Base-by-base conservation (phyloP, 2,329 filamentous ascomycete species). In the Lizonia empirigonia region DNA sequence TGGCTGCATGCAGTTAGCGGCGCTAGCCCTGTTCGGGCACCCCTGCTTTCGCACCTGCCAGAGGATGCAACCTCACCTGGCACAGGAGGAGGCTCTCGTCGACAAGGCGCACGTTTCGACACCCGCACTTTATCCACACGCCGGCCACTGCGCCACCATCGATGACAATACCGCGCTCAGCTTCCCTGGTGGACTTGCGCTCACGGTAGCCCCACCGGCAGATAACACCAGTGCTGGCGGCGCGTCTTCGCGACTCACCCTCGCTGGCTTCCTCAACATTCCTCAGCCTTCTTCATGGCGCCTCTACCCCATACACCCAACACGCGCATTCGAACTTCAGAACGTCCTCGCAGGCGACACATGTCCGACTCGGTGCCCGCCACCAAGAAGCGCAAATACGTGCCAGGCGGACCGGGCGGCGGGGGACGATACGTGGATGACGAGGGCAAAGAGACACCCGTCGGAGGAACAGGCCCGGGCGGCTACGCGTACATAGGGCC, bases 401-500 rank as follows among this genome's bases (percentile, higher is more conserved):
- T 95, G 38, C 90, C 93, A 26, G 91, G 91, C 38, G 91, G 91
- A 3, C 88, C 90, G 50, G 91, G 90, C 30, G 91, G 91, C 36
- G 91, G 91, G 50, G 91, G 91, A 16, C 81, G 91, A 68, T 96
- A 91, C 72, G 79, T 94, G 27, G 90, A 95, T 62, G 81, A 87
- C 48, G 84, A 90, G 26, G 82, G 83, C 42, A 77, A 81, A 53
- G 84, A 88, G 57, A 82, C 81, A 33, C 81, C 81, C 33, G 79
- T 81, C 65, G 73, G 77, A 65, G 75, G 77, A 64, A 77, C 77
- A 69, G 71, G 76, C 63, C 69, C 76, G 39, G 77, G 74, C 64
- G 72, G 80, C 62, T 77, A 80, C 68, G 76, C 78, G 73, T 66
- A 81, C 73, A 67, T 79, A 69, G 73, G 77, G 46, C 76, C 79